These are phyloP conservation scores for Lactarius sanguifluus DNA, from an alignment of 768 basidiomycete genomes.

Conservation along the genomic window DNA sequence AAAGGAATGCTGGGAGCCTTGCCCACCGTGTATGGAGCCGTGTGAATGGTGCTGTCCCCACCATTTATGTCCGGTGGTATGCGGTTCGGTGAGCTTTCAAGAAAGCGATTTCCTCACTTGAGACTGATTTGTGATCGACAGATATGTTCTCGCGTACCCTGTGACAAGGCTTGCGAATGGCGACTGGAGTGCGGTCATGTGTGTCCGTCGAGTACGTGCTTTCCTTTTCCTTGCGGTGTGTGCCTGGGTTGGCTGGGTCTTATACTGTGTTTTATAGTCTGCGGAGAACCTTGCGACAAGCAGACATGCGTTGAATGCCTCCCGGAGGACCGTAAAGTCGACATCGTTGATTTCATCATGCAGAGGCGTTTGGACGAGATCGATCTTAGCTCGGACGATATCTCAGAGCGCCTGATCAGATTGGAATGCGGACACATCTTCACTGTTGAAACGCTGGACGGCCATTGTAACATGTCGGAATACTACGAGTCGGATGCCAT, in stretches of 20 bases:
- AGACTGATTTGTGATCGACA: conserved; percentile 15
- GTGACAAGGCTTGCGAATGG: conserved; percentile 37
- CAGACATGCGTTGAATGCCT: conserved; percentile 40
- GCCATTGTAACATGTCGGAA: conserved; percentile 35
- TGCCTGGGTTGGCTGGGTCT: background rate
- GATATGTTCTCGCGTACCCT: conserved; percentile 42
- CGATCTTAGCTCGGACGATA: conserved; percentile 33
- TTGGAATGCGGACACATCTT: conserved; percentile 42
- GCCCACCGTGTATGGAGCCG: conserved; percentile 39
- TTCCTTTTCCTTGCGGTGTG: background rate
- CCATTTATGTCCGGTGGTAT: conserved; percentile 37
- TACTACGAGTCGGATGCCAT: conserved; percentile 35
- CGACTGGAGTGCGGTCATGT: conserved; percentile 39
- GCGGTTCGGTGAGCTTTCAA: conserved; percentile 38
- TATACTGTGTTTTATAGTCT: conserved; percentile 33
- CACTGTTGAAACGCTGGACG: conserved; percentile 44
- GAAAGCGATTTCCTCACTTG: background rate
- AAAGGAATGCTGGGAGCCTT: conserved; percentile 36
- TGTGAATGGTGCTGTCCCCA: conserved; percentile 41
- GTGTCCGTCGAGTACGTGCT: conserved; percentile 40
- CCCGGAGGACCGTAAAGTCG: conserved; percentile 28
- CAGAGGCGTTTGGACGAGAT: conserved; percentile 34
- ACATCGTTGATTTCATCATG: conserved; percentile 42
- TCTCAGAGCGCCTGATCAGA: conserved; percentile 34
- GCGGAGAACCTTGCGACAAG: conserved; percentile 39